phyloP scores from a whole-genome alignment of 2,329 filamentous ascomycete genomes.

The Volutella citrinella region DNA sequence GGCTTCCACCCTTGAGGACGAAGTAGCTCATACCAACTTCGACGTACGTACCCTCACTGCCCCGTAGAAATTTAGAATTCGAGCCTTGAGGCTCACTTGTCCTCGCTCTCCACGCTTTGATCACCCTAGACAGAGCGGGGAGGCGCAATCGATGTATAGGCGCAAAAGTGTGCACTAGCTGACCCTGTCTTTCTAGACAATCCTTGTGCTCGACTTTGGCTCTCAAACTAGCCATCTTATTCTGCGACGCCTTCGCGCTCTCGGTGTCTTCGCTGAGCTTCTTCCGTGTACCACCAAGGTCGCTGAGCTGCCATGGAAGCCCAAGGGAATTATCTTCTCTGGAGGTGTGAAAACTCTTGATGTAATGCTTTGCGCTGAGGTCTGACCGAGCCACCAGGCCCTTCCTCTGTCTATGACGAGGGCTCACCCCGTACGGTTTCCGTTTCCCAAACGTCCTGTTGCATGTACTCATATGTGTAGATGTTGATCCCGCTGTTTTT shows the following conservation, averaged over 20 bases:
- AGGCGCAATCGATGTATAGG: too few relatives aligned
- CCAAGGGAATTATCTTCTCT: constrained; percentile 20
- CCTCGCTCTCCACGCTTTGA: too few relatives aligned
- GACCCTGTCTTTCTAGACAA: too few relatives aligned
- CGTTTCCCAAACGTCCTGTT: neutral
- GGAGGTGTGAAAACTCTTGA: constrained; percentile 29
- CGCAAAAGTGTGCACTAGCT: too few relatives aligned
- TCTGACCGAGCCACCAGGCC: constrained; percentile 30
- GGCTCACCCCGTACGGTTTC: constrained; percentile 54
- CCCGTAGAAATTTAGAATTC: too few relatives aligned
- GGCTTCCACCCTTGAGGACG: too few relatives aligned
- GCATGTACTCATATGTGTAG: constrained; percentile 16
- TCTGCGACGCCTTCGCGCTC: neutral
- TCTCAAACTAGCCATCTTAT: neutral
- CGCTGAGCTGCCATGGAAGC: neutral
- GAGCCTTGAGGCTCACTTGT: too few relatives aligned
- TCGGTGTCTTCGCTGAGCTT: neutral
- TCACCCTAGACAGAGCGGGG: too few relatives aligned
- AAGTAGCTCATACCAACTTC: too few relatives aligned
- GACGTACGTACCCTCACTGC: too few relatives aligned
- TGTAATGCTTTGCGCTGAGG: neutral
- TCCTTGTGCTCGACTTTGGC: neutral
- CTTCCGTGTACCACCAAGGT: neutral
- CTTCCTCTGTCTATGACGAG: constrained; percentile 76
- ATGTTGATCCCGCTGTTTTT: constrained; percentile 57